Conservation (phyloP, 495 filamentous ascomycete species). For the Penicillium cataractarum region DNA sequence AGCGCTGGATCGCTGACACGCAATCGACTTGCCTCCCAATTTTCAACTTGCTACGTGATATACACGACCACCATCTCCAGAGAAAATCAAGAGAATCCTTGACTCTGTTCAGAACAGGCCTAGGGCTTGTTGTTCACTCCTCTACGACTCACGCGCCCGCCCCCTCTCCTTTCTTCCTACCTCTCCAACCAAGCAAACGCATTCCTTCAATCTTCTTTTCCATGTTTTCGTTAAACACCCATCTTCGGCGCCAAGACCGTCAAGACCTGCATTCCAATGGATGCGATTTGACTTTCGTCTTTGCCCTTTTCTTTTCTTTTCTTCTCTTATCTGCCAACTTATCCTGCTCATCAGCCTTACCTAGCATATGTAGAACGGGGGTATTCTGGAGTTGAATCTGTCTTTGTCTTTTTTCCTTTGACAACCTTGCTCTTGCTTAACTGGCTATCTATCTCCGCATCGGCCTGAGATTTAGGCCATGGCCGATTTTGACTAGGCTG, state of each 20-base stretch:
- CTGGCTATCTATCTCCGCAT: background rate
- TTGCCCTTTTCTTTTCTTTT: background rate
- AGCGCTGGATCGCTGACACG: slow-evolving; percentile 23
- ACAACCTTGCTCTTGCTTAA: background rate
- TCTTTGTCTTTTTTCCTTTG: background rate
- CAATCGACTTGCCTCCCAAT: background rate
- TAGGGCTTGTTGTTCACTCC: background rate
- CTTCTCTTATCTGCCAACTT: slow-evolving; percentile 3
- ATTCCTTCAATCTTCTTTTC: background rate
- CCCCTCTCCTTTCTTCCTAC: background rate
- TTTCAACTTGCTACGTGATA: slow-evolving; percentile 10
- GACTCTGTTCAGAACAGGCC: background rate
- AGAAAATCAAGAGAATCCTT: background rate
- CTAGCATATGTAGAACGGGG: slow-evolving; percentile 24
- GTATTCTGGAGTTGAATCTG: slow-evolving; percentile 20
- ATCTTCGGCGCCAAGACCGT: slow-evolving; percentile 10
- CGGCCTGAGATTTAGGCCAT: background rate
- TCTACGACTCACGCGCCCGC: background rate
- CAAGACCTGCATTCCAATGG: slow-evolving; percentile 15
- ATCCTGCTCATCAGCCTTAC: background rate
- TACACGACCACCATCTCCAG: slow-evolving; percentile 6
- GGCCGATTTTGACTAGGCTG: background rate
- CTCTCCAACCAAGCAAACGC: background rate
- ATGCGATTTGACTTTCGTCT: slow-evolving; percentile 5
- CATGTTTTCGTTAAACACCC: background rate